Base-by-base conservation (phyloP, 2,329 filamentous ascomycete species). In the Microcera coccophila region DNA sequence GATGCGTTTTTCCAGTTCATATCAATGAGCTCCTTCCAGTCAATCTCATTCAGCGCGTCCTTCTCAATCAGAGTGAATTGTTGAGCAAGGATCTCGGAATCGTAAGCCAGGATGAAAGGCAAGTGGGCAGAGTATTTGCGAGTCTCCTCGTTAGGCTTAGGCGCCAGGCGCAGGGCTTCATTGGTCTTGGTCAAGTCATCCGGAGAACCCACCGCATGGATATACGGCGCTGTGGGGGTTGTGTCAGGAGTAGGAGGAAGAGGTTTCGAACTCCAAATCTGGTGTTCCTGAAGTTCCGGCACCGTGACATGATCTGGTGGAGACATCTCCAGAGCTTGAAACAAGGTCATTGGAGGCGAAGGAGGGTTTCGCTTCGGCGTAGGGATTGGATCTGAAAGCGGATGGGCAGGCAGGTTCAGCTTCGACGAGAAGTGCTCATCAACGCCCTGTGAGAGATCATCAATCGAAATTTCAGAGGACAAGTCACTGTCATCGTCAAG, bases 31-130 rank as follows among this genome's bases (percentile, higher is more conserved):
- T 93, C 87, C 61, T 86, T 89, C 87, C 87, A 93, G 65, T 91
- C 87, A 49, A 93, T 86, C 62, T 91, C 87, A 53, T 89, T 87
- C 17, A 93, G 71, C 1, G 87, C 87, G 60, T 91, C 87, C 62
- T 91, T 90, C 59, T 93, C 87, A 36, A 93, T 87, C 24, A 93
- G 74, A 0, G 87, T 91, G 53, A 93, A 87, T 55, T 93, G 87
- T 62, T 90, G 84, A 3, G 87, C 87, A 19, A 93, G 73, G 3
- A 84, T 71, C 53, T 88, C 82, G 5, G 87, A 89, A 56, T 90
- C 85, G 54, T 90, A 90, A 0, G 85, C 85, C 18, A 93, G 72
- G 42, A 90, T 83, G 62, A 93, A 93, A 0, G 87, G 87, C 26
- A 91, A 65, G 62, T 93, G 87, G 4, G 75, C 73, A 2, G 73